A percentile compares a stretch with the other conserved stretches of the same genome.
Conservation (phyloP, 106 monocot species). For the Iris macrosiphon region DNA sequence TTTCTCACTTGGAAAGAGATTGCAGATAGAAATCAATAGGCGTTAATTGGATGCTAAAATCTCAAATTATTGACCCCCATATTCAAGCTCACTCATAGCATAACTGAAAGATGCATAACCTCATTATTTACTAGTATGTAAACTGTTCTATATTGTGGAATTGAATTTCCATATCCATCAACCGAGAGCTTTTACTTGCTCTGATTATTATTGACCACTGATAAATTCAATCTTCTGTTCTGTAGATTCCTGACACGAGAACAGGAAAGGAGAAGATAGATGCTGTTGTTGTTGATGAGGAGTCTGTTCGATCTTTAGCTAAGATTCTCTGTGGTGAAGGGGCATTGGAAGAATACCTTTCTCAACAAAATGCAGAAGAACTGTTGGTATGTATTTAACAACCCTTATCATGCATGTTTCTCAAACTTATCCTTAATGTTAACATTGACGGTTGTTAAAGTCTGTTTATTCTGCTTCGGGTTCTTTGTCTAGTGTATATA, state of each 20-base stretch:
- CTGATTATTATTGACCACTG: neutral
- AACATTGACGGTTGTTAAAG: constrained; percentile 15
- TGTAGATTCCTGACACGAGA: constrained; percentile 77
- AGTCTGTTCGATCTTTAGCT: constrained; percentile 63
- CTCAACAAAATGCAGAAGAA: constrained; percentile 30
- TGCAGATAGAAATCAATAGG: too few species aligned
- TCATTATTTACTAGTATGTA: too few species aligned
- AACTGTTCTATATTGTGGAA: too few species aligned
- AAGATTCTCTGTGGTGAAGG: constrained; percentile 76
- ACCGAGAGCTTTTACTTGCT: too few species aligned
- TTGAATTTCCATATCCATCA: too few species aligned
- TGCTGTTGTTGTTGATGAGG: constrained; percentile 88
- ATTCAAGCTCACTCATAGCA: too few species aligned
- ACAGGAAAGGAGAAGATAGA: constrained; percentile 71
- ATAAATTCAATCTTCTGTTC: neutral
- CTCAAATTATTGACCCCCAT: too few species aligned
- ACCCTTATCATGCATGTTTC: constrained; percentile 15
- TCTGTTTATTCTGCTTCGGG: constrained; percentile 18
- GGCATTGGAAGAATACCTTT: constrained; percentile 57
- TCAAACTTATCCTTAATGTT: constrained; percentile 18
- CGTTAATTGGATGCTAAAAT: too few species aligned
- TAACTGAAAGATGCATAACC: too few species aligned
- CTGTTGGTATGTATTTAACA: constrained; percentile 31
- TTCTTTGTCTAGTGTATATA: constrained; percentile 14
- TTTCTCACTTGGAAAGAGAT: too few species aligned